Conservation (phyloP, 805 yeast genomes). For the Candida insectalens region DNA sequence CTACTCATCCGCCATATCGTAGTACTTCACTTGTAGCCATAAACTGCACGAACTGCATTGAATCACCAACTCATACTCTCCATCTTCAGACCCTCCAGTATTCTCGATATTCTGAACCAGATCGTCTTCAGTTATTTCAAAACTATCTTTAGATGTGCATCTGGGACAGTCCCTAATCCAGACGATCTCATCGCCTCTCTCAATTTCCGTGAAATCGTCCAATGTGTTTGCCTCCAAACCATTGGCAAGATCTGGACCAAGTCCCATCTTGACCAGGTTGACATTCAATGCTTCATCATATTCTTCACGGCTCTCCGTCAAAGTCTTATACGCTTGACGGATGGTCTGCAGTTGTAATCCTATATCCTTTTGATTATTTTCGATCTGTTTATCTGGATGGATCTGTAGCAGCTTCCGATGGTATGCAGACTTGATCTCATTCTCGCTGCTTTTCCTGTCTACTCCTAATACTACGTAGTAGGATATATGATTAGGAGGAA, state of each 20-base stretch:
- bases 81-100: conserved; percentile 24
- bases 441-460: conserved; percentile 23
- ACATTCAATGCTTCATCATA: conserved; percentile 43
- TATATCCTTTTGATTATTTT: not conserved
- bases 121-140: conserved; percentile 49
- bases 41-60: conserved; percentile 81
- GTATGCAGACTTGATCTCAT: conserved; percentile 55
- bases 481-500: conserved; percentile 11
- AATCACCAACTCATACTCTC: conserved; percentile 48
- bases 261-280: conserved; percentile 26
- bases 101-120: conserved; percentile 38
- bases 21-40: conserved; percentile 72
- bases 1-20: conserved; percentile 29
- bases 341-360: conserved; percentile 27
- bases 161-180: conserved; percentile 58
- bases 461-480: conserved; percentile 56
- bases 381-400: conserved; percentile 69
- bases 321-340: conserved; percentile 53
- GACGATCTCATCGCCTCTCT: conserved; percentile 19
- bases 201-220: conserved; percentile 43
- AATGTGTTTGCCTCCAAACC: conserved; percentile 62
- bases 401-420: conserved; percentile 42
- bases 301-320: conserved; percentile 34
- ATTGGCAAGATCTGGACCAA: conserved; percentile 39
- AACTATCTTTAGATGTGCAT: conserved; percentile 44